Evolutionary conservation across 345 rosid species (phyloP).

Genomic region (Rhodomyrtus tomentosa): DNA sequence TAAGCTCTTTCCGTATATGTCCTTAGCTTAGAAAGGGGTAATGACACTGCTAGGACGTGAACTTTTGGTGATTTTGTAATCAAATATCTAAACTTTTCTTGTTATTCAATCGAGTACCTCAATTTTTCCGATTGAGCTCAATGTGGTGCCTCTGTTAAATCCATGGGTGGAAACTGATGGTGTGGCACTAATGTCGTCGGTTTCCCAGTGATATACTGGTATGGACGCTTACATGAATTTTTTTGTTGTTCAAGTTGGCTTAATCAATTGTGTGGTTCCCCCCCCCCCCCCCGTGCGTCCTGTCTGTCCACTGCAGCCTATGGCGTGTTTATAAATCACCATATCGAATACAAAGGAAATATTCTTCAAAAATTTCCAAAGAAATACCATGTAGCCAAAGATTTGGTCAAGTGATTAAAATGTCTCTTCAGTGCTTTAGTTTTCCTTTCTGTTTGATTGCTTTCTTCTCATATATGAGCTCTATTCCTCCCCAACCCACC

Average conservation of each 20-base stretch:
- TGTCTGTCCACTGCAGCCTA: neutral
- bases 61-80: neutral
- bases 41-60: neutral
- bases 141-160: neutral
- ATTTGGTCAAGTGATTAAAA: neutral
- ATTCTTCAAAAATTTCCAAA: neutral
- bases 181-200: neutral
- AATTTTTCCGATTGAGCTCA: neutral
- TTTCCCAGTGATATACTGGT: neutral
- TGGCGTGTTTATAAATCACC: neutral
- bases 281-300: neutral
- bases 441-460: neutral
- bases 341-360: neutral
- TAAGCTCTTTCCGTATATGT: neutral
- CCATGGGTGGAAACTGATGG: neutral
- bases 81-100: neutral
- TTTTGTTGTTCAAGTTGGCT: neutral
- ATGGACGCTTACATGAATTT: neutral
- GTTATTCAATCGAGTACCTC: neutral
- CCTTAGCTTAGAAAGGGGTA: neutral
- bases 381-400: neutral
- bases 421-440: neutral
- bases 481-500: neutral
- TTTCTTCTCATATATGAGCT: neutral
- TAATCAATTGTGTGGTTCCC: neutral